Conservation (phyloP, 2,329 filamentous ascomycete species). For the Paraphaeosphaeria minitans region DNA sequence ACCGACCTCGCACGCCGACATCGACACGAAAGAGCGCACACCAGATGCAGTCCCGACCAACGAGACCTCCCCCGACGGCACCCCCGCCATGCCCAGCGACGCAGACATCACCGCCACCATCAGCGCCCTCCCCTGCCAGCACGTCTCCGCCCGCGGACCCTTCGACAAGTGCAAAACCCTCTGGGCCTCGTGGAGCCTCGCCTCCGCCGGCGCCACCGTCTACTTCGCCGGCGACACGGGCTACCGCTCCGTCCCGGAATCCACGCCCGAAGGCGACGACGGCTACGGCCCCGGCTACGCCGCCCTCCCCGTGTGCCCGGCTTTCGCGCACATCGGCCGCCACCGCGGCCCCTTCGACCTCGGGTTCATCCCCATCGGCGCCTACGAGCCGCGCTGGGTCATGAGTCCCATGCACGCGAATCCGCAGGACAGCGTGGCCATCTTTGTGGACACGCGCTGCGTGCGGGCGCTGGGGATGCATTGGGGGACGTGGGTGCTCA, state of each 20-base stretch:
- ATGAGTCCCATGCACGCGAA: slow-evolving; percentile 86
- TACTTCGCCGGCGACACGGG: slow-evolving; percentile 92
- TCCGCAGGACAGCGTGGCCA: slow-evolving; percentile 85
- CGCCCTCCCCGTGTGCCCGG: slow-evolving; percentile 74
- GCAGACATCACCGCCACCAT: slow-evolving; percentile 72
- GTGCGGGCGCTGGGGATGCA: slow-evolving; percentile 82
- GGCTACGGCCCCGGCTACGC: slow-evolving; percentile 71
- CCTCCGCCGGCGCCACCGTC: slow-evolving; percentile 74
- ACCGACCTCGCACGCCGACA: slow-evolving; percentile 20
- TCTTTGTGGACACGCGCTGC: slow-evolving; percentile 84
- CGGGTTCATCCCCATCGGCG: slow-evolving; percentile 90
- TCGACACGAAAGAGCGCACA: slow-evolving; percentile 7
- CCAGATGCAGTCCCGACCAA: too few relatives aligned
- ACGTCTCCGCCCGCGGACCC: slow-evolving; percentile 70
- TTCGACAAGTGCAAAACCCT: slow-evolving; percentile 78
- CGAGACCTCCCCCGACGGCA: too few relatives aligned
- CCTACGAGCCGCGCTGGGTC: slow-evolving; percentile 74
- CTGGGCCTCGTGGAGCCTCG: slow-evolving; percentile 86
- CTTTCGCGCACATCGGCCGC: slow-evolving; percentile 82
- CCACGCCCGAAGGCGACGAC: slow-evolving; percentile 63
- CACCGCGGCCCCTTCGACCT: slow-evolving; percentile 86
- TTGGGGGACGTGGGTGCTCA: slow-evolving; percentile 88
- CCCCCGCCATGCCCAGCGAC: too few relatives aligned
- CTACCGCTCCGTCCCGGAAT: slow-evolving; percentile 75
- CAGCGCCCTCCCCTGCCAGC: slow-evolving; percentile 83